These are phyloP conservation scores for Leccinellum rugosiceps DNA, from an alignment of 768 basidiomycete species.

Conservation along the genomic window DNA sequence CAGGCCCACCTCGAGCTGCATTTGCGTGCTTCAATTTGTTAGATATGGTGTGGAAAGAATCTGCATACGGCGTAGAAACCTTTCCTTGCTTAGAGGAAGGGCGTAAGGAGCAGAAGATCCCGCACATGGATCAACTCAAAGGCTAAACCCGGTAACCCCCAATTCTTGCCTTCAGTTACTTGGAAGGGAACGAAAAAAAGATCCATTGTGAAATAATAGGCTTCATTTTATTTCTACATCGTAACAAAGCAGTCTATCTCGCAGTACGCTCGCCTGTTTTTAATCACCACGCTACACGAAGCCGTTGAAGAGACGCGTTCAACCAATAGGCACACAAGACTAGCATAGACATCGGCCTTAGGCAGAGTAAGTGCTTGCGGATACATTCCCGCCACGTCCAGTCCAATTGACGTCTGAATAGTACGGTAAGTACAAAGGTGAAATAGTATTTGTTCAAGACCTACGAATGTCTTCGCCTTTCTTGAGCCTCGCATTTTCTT, in stretches of 20 bases:
- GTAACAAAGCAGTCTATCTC: slow-evolving; percentile 14
- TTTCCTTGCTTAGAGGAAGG: slow-evolving; percentile 8
- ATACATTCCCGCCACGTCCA: slow-evolving; percentile 93
- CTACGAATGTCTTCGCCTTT: slow-evolving; percentile 83
- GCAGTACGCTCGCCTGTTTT: slow-evolving; percentile 11
- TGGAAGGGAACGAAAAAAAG: not conserved
- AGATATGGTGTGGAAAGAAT: slow-evolving; percentile 24
- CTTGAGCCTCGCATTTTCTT: slow-evolving; percentile 82
- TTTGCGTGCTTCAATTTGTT: slow-evolving; percentile 46
- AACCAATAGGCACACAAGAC: slow-evolving; percentile 19
- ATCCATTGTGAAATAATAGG: not conserved
- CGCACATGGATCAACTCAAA: slow-evolving; percentile 51
- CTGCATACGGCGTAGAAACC: not conserved
- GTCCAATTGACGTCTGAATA: slow-evolving; percentile 94
- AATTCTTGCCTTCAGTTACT: not conserved
- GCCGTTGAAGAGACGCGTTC: not conserved
- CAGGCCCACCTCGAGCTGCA: slow-evolving; percentile 49
- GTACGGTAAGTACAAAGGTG: not conserved
- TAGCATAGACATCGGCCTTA: slow-evolving; percentile 29
- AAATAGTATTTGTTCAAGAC: slow-evolving; percentile 32
- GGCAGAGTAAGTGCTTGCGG: slow-evolving; percentile 80
- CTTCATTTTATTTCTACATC: slow-evolving; percentile 13
- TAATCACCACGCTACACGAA: slow-evolving; percentile 10
- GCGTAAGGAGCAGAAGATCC: slow-evolving; percentile 55
- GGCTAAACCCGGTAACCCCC: not conserved